These are phyloP conservation scores for Lactarius vividus DNA, from an alignment of 768 basidiomycete species.

Conservation along the genomic window DNA sequence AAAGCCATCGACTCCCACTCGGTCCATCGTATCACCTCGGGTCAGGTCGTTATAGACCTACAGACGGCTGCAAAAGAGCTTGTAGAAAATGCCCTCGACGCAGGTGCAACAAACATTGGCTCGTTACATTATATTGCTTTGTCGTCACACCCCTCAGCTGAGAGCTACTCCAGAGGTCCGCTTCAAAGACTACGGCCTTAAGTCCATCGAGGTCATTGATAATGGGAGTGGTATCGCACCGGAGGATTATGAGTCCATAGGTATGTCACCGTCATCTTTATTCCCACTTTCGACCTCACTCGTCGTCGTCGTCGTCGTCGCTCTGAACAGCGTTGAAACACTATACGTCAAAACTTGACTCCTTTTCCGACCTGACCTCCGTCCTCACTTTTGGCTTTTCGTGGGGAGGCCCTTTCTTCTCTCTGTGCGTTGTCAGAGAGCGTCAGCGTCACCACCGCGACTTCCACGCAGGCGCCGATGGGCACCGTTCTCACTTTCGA, in stretches of 20 bases:
- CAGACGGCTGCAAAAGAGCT: conserved; percentile 95
- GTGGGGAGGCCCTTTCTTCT: conserved; percentile 94
- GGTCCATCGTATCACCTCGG: conserved; percentile 87
- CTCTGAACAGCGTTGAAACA: conserved; percentile 71
- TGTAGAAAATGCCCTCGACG: conserved; percentile 94
- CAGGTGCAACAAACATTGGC: conserved; percentile 87
- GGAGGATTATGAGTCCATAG: conserved; percentile 73
- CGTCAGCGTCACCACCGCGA: conserved; percentile 73
- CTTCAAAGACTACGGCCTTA: conserved; percentile 84
- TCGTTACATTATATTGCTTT: conserved; percentile 28
- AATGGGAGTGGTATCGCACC: conserved; percentile 86
- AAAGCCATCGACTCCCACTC: conserved; percentile 71
- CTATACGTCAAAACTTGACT: conserved; percentile 86
- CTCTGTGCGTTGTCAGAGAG: conserved; percentile 79
- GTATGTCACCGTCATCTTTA: conserved; percentile 41
- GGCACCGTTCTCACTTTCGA: conserved; percentile 79
- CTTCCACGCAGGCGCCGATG: conserved; percentile 66
- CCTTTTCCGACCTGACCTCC: conserved; percentile 67
- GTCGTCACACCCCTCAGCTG: background rate
- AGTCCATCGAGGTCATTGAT: conserved; percentile 83
- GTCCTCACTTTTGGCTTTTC: conserved; percentile 91
- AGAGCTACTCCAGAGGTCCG: conserved; percentile 62
- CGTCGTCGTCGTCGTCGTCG: background rate
- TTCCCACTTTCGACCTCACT: background rate
- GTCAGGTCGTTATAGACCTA: conserved; percentile 92